A percentile compares a stretch with the other conserved stretches of the same genome.
These are phyloP conservation scores for Stachybotrys elegans DNA, from an alignment of 2,329 filamentous ascomycete species.

Conservation along the genomic window DNA sequence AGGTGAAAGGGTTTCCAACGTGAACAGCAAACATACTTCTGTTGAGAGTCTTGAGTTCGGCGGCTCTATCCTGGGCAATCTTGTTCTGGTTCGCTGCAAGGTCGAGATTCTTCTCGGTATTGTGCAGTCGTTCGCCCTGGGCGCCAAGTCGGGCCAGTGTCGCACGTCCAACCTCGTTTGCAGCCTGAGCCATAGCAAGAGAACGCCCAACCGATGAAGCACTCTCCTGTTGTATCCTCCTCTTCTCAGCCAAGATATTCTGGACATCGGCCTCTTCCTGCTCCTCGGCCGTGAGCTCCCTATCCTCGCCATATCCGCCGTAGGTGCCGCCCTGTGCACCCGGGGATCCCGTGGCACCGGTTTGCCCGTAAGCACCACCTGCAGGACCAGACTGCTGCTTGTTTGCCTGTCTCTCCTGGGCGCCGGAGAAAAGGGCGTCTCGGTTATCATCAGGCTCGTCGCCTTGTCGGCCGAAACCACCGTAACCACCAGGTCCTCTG, in stretches of 20 bases:
- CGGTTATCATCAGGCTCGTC: slow-evolving; percentile 48
- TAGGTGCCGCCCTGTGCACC: slow-evolving; percentile 23
- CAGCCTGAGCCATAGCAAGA: slow-evolving; percentile 37
- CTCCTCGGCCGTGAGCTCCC: slow-evolving; percentile 77
- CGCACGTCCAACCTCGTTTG: slow-evolving; percentile 54
- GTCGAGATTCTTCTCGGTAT: slow-evolving; percentile 79
- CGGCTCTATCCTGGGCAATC: slow-evolving; percentile 72
- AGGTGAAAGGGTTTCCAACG: slow-evolving; percentile 73
- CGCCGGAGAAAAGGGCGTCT: slow-evolving; percentile 59
- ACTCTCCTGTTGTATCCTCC: slow-evolving; percentile 74
- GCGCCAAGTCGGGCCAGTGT: slow-evolving; percentile 69
- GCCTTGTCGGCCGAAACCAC: slow-evolving; percentile 47
- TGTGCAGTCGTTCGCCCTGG: slow-evolving; percentile 76
- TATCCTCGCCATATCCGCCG: slow-evolving; percentile 59
- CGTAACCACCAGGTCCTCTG: slow-evolving; percentile 54
- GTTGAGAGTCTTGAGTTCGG: slow-evolving; percentile 80
- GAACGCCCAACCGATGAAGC: slow-evolving; percentile 32
- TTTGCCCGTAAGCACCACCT: slow-evolving; percentile 16
- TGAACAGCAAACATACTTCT: slow-evolving; percentile 87
- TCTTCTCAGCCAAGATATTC: slow-evolving; percentile 45
- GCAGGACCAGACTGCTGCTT: slow-evolving; percentile 20
- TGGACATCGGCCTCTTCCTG: slow-evolving; percentile 69
- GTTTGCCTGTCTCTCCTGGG: slow-evolving; percentile 43
- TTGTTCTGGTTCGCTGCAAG: slow-evolving; percentile 71
- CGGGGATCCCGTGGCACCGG: slow-evolving; percentile 13